Percentiles rank a stretch among this genome's conserved stretches.
These are phyloP conservation scores for Nakaseomyces nivariensis DNA, from an alignment of 1,139 yeast genomes.

Conservation along the genomic window DNA sequence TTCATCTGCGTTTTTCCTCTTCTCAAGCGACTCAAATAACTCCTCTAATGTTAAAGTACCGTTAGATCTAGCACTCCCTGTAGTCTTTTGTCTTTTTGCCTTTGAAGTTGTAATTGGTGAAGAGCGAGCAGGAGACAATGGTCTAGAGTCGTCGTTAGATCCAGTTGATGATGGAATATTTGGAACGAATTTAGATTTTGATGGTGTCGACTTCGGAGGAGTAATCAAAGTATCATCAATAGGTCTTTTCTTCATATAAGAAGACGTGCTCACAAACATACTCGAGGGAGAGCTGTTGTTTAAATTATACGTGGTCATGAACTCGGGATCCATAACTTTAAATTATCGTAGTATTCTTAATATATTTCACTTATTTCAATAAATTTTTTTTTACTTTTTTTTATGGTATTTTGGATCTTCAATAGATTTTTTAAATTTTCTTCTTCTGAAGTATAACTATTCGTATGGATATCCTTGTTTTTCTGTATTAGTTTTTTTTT, in stretches of 20 bases:
- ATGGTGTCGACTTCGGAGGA: background rate
- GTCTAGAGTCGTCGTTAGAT: constrained; percentile 7
- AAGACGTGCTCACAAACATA: background rate
- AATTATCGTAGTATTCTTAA: background rate
- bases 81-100: constrained; percentile 13
- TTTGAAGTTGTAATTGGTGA: constrained; percentile 30
- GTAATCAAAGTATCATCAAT: constrained; percentile 1
- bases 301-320: background rate
- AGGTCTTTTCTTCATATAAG: constrained; percentile 1
- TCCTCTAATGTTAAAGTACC: constrained; percentile 18
- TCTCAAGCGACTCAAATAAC: constrained; percentile 17
- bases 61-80: constrained; percentile 13
- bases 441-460: no score
- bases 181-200: background rate
- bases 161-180: background rate
- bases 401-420: background rate
- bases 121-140: constrained; percentile 42
- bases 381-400: background rate
- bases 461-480: no score
- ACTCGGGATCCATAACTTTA: constrained; percentile 2
- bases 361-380: background rate
- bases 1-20: constrained; percentile 20
- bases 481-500: no score
- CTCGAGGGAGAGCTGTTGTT: background rate
- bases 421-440: no score